Percentiles rank a stretch among this genome's conserved stretches.
Evolutionary conservation across 305 asterid genomes (phyloP).

Genomic region (Coffea humblotiana): DNA sequence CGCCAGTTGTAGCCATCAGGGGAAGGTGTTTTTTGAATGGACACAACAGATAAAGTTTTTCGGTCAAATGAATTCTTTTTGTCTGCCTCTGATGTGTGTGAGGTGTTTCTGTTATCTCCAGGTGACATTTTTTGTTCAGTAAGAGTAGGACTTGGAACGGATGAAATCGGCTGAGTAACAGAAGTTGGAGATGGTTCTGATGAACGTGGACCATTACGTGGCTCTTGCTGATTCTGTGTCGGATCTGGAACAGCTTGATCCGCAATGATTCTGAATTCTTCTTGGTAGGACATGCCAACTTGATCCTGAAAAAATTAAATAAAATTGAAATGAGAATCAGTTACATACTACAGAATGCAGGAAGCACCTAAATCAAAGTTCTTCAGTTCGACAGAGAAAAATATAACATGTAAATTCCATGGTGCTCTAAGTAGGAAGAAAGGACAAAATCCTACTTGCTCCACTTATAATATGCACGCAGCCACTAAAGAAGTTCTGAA

Average conservation of each 20-base stretch:
- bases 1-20: conserved; percentile 91
- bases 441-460: background rate
- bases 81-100: conserved; percentile 29
- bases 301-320: conserved; percentile 42
- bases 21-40: conserved; percentile 45
- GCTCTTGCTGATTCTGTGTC: conserved; percentile 25
- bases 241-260: conserved; percentile 33
- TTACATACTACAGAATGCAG: background rate
- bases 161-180: conserved; percentile 44
- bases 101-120: conserved; percentile 31
- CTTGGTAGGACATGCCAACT: conserved; percentile 27
- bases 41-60: conserved; percentile 35
- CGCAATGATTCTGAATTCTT: conserved; percentile 26
- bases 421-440: background rate
- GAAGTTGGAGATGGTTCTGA: conserved; percentile 46
- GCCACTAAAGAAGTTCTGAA: background rate
- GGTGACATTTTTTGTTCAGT: conserved; percentile 32
- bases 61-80: conserved; percentile 36
- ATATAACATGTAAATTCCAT: background rate
- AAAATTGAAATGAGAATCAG: conserved; percentile 9
- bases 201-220: conserved; percentile 34
- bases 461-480: background rate
- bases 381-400: background rate
- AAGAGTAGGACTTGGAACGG: conserved; percentile 37
- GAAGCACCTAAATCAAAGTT: background rate